phyloP scores from a whole-genome alignment of 1,139 yeast genomes.

The Pichia sp. region DNA sequence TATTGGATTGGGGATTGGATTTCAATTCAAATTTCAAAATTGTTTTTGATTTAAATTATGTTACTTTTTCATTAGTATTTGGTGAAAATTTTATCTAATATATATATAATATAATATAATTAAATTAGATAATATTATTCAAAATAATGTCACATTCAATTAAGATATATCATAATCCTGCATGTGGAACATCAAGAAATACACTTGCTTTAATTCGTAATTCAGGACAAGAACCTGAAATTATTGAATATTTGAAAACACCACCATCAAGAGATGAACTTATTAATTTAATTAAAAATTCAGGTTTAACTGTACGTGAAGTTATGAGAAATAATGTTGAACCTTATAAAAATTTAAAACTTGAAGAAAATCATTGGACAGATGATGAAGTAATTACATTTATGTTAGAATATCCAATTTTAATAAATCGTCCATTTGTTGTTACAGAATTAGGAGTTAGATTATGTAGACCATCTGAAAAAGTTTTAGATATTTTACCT shows the following conservation, averaged over 20 bases:
- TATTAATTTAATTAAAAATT: background rate
- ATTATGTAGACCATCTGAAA: slow-evolving; percentile 4
- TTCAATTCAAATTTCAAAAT: too few relatives aligned
- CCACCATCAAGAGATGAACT: slow-evolving; percentile 4
- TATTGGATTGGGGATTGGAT: too few relatives aligned
- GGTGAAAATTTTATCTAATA: too few relatives aligned
- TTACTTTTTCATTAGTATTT: too few relatives aligned
- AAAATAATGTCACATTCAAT: background rate
- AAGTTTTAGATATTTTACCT: background rate
- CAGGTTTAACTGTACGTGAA: slow-evolving; percentile 5
- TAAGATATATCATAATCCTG: slow-evolving; percentile 6
- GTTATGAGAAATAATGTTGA: slow-evolving; percentile 2
- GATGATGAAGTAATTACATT: slow-evolving; percentile 2
- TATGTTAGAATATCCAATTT: slow-evolving; percentile 4
- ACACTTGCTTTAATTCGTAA: slow-evolving; percentile 1
- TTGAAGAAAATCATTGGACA: slow-evolving; percentile 1
- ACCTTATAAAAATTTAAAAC: slow-evolving; percentile 1
- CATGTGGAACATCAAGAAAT: slow-evolving; percentile 6
- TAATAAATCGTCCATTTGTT: slow-evolving; percentile 6
- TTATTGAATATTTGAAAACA: slow-evolving; percentile 5
- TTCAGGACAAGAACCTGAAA: background rate
- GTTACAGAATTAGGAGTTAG: slow-evolving; percentile 1
- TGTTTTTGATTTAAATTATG: too few relatives aligned
- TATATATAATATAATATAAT: too few relatives aligned
- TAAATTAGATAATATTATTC: too few relatives aligned